Base-by-base conservation (phyloP, 1,284 basidiomycete genomes). In the Lentinus polychrous region DNA sequence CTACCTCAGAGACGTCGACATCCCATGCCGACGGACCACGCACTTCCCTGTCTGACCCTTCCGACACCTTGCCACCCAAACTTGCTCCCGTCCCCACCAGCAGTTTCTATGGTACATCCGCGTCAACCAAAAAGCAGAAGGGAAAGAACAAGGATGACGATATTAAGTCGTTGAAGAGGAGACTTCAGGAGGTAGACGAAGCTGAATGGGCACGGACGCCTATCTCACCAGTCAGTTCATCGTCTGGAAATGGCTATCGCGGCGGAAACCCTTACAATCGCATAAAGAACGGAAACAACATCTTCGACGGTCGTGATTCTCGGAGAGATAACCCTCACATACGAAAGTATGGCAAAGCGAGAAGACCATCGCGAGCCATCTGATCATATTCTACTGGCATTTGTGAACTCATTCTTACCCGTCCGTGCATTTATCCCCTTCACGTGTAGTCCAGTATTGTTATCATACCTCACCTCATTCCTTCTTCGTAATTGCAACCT, bases 51-150 rank as follows among this genome's bases (percentile, higher is more conserved):
- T 20, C 54, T 57, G 42, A 44, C 37, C 14, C n/a, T 11, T 8
- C 15, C 46, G 3, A 27, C 10, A 4, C 27, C 4, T 27, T 10
- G 5, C 10, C 27, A 5, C 10, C 27, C 27, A 27, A 27, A 10
- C 27, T 60, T 56, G 49, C 51, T 50, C 50, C 58, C 32, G 67
- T 81, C 45, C 58, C 72, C 23, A 58, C 75, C 18, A 61, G 58
- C 31, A 74, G 60, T 49, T 81, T 81, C 57, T 79, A 81, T 51
- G 70, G 68, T 14, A 53, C 61, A 17, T 48, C 64, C 11, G 39
- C 55, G 10, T 14, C 52, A n/a, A n/a, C n/a, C 4, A 27, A 27
- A 4, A 61, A 55, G 37, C 7, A 23, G 27, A 50, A 54, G 17
- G 27, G 23, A 2, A 52, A 46, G 14, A 49, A 38, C 14, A 54